Percentiles rank a stretch among this genome's conserved stretches.
phyloP scores from a whole-genome alignment of 2,329 filamentous ascomycete species.

The Talaromyces albobiverticillius region DNA sequence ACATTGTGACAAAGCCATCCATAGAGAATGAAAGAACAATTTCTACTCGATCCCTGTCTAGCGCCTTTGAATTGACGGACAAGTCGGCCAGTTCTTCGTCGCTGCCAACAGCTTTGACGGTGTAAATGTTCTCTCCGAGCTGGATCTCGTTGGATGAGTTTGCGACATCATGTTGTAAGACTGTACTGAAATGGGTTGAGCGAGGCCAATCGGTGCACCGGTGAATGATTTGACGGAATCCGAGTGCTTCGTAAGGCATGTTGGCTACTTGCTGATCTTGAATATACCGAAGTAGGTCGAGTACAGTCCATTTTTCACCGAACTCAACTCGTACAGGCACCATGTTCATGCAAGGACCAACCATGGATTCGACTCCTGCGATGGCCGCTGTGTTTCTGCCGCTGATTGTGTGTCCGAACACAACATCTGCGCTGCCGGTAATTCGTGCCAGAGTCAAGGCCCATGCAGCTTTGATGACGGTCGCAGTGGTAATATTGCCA shows the following conservation, averaged over 20 bases:
- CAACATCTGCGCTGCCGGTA: constrained; percentile 53
- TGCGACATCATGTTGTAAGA: constrained; percentile 39
- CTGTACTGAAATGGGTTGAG: constrained; percentile 40
- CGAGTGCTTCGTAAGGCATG: constrained; percentile 55
- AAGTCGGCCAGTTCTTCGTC: constrained; percentile 41
- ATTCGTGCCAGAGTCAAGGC: constrained; percentile 59
- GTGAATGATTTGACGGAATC: constrained; percentile 53
- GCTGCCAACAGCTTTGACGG: constrained; percentile 37
- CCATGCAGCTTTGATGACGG: constrained; percentile 66
- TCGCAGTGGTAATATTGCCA: constrained; percentile 60
- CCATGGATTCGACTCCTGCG: constrained; percentile 52
- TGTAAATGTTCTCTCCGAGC: constrained; percentile 37
- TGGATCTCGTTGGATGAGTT: constrained; percentile 34
- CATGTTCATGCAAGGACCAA: constrained; percentile 67
- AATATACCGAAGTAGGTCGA: constrained; percentile 53
- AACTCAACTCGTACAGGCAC: constrained; percentile 62
- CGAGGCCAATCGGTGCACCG: constrained; percentile 42
- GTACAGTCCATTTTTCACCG: constrained; percentile 48
- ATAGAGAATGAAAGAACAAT: constrained; percentile 38
- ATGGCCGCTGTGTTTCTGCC: constrained; percentile 60
- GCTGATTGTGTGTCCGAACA: constrained; percentile 65
- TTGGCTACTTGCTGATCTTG: constrained; percentile 59
- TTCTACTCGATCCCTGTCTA: constrained; percentile 30
- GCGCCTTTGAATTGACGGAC: constrained; percentile 36
- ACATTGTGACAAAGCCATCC: constrained; percentile 31